These are phyloP conservation scores for Pseudocercospora cruenta DNA, from an alignment of 2,329 filamentous ascomycete species.

Conservation along the genomic window DNA sequence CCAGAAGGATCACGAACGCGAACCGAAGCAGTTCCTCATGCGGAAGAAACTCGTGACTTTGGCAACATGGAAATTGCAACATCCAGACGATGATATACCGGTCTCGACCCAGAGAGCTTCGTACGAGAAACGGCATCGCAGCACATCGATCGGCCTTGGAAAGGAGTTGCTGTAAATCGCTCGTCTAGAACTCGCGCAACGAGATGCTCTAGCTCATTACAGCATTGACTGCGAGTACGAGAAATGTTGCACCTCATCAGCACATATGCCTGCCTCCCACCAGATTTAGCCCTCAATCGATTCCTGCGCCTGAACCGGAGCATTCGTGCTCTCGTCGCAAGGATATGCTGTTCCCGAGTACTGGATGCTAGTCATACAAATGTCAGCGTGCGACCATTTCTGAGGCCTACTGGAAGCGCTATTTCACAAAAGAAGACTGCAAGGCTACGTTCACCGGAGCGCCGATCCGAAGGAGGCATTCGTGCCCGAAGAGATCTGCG, in stretches of 20 bases:
- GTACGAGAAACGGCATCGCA: neutral
- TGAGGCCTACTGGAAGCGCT: neutral
- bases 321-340: neutral
- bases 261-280: neutral
- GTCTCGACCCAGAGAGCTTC: neutral
- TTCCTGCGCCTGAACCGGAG: neutral
- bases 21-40: neutral
- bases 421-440: neutral
- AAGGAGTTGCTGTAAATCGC: neutral
- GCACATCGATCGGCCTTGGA: neutral
- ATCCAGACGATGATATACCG: conserved; percentile 2
- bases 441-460: neutral
- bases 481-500: neutral
- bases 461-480: conserved; percentile 1
- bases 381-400: neutral
- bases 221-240: neutral
- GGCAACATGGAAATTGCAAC: neutral
- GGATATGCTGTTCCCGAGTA: neutral
- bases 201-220: neutral
- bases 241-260: neutral
- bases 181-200: neutral
- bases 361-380: neutral
- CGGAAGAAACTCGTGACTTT: neutral
- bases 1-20: neutral
- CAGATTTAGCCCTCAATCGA: neutral